These are phyloP conservation scores for Lasiosphaeris hirsuta DNA, from an alignment of 495 filamentous ascomycete species.

Conservation along the genomic window DNA sequence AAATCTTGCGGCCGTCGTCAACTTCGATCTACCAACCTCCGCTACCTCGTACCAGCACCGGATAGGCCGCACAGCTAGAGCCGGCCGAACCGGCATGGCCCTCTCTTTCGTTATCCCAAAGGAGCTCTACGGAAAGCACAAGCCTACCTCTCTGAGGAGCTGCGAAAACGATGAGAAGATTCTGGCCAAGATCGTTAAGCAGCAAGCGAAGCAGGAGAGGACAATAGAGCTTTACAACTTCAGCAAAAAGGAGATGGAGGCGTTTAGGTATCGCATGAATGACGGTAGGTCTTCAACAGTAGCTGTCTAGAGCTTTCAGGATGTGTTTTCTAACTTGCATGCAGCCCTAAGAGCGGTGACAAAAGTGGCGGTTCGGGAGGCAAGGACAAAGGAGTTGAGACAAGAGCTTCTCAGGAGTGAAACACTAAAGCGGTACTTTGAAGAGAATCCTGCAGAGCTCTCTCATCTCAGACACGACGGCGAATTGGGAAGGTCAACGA, in stretches of 20 bases:
- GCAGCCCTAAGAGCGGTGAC: conserved; percentile 67
- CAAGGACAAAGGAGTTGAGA: conserved; percentile 78
- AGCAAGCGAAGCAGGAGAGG: conserved; percentile 69
- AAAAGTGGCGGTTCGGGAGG: conserved; percentile 79
- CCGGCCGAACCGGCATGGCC: conserved; percentile 86
- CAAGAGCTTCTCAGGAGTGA: conserved; percentile 89
- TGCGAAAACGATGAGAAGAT: conserved; percentile 80
- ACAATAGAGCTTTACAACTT: conserved; percentile 87
- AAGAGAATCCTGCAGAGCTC: conserved; percentile 90
- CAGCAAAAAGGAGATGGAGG: conserved; percentile 88
- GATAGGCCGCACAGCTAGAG: conserved; percentile 89
- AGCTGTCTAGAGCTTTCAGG: neutral
- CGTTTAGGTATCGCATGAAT: conserved; percentile 90
- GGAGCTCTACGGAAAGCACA: conserved; percentile 80
- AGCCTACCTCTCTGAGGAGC: conserved; percentile 69
- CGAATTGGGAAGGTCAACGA: conserved; percentile 67
- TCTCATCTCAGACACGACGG: conserved; percentile 86
- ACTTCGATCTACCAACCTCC: conserved; percentile 88
- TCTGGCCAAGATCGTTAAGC: conserved; percentile 65
- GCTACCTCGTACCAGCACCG: conserved; percentile 93
- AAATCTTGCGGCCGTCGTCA: conserved; percentile 89
- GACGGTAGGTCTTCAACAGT: conserved; percentile 54
- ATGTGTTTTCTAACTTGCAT: neutral
- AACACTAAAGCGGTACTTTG: conserved; percentile 91
- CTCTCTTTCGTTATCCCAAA: conserved; percentile 89